phyloP scores from a whole-genome alignment of 169 alveolate species.

The Theileria equi region DNA sequence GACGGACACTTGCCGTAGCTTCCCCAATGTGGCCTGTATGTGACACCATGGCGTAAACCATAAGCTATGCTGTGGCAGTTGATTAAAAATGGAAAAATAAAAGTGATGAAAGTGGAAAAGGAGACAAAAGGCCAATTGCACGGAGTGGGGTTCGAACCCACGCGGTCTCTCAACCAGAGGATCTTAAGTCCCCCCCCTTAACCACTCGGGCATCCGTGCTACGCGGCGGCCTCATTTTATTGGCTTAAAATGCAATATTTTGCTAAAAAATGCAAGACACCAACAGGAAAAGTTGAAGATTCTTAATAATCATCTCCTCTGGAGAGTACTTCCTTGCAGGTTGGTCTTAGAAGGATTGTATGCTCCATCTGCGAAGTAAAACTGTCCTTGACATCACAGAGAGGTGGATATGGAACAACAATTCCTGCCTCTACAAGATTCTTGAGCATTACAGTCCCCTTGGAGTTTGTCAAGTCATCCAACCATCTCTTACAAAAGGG shows the following conservation, averaged over 20 bases:
- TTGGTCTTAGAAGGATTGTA: constrained; percentile 95
- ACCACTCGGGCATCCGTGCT: constrained; percentile 96
- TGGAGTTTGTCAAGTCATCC: constrained; percentile 93
- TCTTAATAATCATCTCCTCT: constrained; percentile 97
- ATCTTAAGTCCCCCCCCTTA: constrained; percentile 96
- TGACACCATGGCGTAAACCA: no score
- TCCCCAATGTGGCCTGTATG: no score
- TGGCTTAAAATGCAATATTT: background rate
- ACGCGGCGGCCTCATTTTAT: background rate
- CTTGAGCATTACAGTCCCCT: constrained; percentile 91
- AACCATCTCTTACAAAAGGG: constrained; percentile 99
- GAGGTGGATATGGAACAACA: constrained; percentile 98
- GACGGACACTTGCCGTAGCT: no score
- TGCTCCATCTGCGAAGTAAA: constrained; percentile 99
- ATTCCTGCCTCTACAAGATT: constrained; percentile 93
- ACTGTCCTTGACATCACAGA: constrained; percentile 93
- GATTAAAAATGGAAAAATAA: no score
- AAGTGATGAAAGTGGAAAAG: no score
- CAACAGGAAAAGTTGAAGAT: background rate
- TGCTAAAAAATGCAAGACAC: background rate
- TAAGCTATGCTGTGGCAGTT: no score
- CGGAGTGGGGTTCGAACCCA: constrained; percentile 97
- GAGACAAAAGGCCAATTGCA: constrained; percentile 67
- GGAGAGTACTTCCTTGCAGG: constrained; percentile 96
- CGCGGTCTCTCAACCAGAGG: constrained; percentile 94